Percentiles rank a stretch among this genome's conserved stretches.
These are phyloP conservation scores for Botrytis galanthina DNA, from an alignment of 2,329 filamentous ascomycete species.

Conservation along the genomic window DNA sequence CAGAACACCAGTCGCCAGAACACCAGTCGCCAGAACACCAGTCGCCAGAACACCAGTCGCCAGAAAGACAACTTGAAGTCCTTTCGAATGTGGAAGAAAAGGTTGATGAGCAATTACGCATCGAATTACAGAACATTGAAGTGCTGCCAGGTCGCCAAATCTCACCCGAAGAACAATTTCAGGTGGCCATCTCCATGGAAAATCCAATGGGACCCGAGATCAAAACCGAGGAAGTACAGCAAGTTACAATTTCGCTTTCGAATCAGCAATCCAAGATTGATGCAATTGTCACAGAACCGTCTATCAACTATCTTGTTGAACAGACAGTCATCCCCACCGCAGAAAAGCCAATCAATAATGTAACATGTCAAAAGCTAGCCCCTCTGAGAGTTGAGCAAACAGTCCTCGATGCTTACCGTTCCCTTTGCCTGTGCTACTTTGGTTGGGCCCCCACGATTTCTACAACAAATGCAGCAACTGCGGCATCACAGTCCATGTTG, in stretches of 20 bases:
- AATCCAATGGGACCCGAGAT: background rate
- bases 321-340: background rate
- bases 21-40: no score
- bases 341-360: background rate
- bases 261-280: background rate
- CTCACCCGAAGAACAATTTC: background rate
- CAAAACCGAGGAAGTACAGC: background rate
- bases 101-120: background rate
- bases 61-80: background rate
- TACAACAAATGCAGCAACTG: constrained; percentile 19
- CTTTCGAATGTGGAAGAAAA: background rate
- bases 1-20: no score
- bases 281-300: background rate
- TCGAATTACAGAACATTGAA: no score
- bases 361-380: no score
- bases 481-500: constrained; percentile 24
- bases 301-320: no score
- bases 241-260: background rate
- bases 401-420: constrained; percentile 22
- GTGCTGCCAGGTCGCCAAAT: background rate
- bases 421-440: constrained; percentile 28
- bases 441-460: constrained; percentile 22
- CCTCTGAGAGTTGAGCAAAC: no score
- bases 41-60: no score
- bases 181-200: background rate